Evolutionary conservation across 164 flowering plant genomes (phyloP), one percentile per base, ranked within the genome.

Genomic region (Buxus sempervirens): DNA sequence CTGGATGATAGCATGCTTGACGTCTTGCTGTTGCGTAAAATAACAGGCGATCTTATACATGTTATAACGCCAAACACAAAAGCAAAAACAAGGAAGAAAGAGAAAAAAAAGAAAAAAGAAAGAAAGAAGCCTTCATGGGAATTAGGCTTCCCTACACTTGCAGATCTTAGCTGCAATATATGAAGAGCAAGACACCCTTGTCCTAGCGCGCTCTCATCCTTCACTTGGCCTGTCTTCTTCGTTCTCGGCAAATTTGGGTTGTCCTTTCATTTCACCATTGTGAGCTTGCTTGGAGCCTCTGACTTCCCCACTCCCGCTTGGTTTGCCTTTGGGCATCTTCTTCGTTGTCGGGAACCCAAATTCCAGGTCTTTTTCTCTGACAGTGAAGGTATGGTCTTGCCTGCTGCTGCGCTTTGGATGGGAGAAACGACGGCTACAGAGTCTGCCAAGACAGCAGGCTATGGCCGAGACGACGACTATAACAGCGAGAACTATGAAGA

Each of bases 401-500:
- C 13, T 64, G 19, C 36, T n/a, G n/a, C 27, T 69, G 71, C 0
- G 58, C 26, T 65, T 53, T 68, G 10, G 67, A 27, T 21, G 59
- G 62, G 24, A 25, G 21, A 19, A 23, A 20, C 80, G 71, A 64
- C 72, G 60, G 78, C 66, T 81, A 65, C 89, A 84, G 61, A 85
- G 54, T 49, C 87, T 67, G 0, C 90, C 88, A 41, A 88, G 78
- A 54, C 66, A 76, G 68, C 88, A 84, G 42, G 88, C 86, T n/a
- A 85, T 59, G 16, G 76, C 88, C 5, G 88, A 82, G 8, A 88
- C 41, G 18, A 81, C 90, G 22, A 82, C 64, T 32, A 88, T 85
- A 12, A 83, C 78, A 1, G 87, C 86, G 53, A 88, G 73, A 54
- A 88, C 88, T 5, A 79, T 81, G 55, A 88, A 85, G 9, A 88